These are phyloP conservation scores for Coffea canephora DNA, from an alignment of 257 asterid species.

Conservation along the genomic window DNA sequence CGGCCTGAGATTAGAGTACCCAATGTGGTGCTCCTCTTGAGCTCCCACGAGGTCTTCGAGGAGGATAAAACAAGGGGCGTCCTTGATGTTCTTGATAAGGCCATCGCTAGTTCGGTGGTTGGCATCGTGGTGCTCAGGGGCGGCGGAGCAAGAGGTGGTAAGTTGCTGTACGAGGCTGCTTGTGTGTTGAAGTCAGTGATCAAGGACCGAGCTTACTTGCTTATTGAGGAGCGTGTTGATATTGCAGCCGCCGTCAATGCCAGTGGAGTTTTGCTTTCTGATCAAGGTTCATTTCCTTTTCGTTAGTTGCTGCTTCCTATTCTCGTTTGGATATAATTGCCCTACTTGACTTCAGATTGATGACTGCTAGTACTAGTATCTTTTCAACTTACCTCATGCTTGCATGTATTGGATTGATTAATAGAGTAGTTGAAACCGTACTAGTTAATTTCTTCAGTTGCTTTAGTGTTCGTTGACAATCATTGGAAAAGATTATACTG, in stretches of 20 bases:
- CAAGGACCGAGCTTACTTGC: slow-evolving; percentile 73
- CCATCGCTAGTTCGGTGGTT: slow-evolving; percentile 59
- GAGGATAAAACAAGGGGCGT: slow-evolving; percentile 35
- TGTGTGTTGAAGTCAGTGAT: slow-evolving; percentile 74
- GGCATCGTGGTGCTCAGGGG: slow-evolving; percentile 81
- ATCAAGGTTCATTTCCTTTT: slow-evolving; percentile 58
- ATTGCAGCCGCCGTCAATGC: slow-evolving; percentile 86
- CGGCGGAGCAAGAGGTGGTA: slow-evolving; percentile 61
- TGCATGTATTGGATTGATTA: background rate
- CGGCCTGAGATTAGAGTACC: background rate
- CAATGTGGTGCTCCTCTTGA: background rate
- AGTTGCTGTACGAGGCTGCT: slow-evolving; percentile 78
- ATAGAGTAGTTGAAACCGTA: too few relatives aligned
- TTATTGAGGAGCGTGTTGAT: slow-evolving; percentile 88
- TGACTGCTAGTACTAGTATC: too few relatives aligned
- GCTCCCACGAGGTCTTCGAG: background rate
- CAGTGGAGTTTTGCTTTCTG: slow-evolving; percentile 86
- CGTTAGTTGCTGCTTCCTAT: too few relatives aligned
- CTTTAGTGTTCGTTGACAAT: background rate
- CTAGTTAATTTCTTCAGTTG: background rate
- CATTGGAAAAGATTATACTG: background rate
- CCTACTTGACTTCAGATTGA: too few relatives aligned
- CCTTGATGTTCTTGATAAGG: slow-evolving; percentile 55
- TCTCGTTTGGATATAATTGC: too few relatives aligned
- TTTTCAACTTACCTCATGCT: too few relatives aligned